Evolutionary conservation across 176 grass and related monocot species (phyloP), one percentile per base, ranked within the genome.

Genomic region (Juncus inflexus): DNA sequence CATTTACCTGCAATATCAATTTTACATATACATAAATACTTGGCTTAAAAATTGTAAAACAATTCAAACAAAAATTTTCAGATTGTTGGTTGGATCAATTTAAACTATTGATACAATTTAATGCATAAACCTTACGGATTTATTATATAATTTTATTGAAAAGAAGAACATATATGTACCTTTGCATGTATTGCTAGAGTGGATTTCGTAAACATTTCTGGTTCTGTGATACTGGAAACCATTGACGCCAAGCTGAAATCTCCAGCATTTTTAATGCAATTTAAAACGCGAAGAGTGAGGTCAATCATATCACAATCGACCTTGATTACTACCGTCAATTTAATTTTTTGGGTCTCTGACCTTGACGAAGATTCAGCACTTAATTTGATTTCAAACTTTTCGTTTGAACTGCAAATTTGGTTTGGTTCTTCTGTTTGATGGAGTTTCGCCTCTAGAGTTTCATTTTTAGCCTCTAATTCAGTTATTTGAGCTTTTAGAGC

Each of bases 391-490:
- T 58, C 67, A 15, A 70, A n/a, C 39, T n/a, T 70, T 55, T 57
- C 41, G 15, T 13, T 58, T 12, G 67, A 70, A 57, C 42, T 55
- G 9, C 67, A 36, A 7, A 57, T 42, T 13, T 36, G 11, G 38
- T 69, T 35, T 16, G 15, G 36, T 42, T 10, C n/a, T 0, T 11
- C 51, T 50, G 4, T 47, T 47, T 37, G 19, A 50, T 58, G 35
- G 0, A 94, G 72, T 47, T 77, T 70, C 13, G 63, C 58, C 4
- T 94, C 81, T 3, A 94, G 79, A 74, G 47, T 60, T 67, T 51
- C 75, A 72, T 94, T 94, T 52, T 40, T 85, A 47, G 76, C 76
- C 42, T 77, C 13, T 0, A 94, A 81, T 1, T 72, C 72, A 7
- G 76, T 56, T 72, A 86, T 63, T 8, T 85, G 76, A 60, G 78